Evolutionary conservation across 352 stramenopile species (phyloP).

Genomic region (Phytopythium montanum): DNA sequence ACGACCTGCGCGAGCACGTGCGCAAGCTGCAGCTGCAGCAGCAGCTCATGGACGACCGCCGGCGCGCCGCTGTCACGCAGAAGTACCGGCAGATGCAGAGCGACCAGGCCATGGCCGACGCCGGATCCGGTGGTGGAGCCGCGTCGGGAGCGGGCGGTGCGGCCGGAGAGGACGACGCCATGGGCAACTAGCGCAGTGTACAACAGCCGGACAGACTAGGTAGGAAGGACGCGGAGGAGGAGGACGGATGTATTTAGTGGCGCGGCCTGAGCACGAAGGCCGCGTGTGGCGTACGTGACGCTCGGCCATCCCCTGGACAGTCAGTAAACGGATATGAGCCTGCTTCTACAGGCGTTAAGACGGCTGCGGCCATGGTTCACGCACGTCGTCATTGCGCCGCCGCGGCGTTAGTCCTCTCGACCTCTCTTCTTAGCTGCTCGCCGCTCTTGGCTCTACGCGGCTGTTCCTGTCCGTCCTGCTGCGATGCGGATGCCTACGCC

Average conservation of each 20-base stretch:
- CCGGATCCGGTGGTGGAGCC: neutral
- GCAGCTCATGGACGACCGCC: conserved; percentile 97
- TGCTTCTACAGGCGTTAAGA: neutral
- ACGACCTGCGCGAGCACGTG: conserved; percentile 94
- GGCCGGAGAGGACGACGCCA: conserved; percentile 30
- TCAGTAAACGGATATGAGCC: conserved; percentile 8
- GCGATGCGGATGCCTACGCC: conserved; percentile 15
- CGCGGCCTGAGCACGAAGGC: neutral
- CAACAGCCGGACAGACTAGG: neutral
- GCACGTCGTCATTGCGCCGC: neutral
- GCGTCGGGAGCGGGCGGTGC: neutral
- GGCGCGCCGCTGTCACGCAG: conserved; percentile 84
- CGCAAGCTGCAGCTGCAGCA: conserved; percentile 96
- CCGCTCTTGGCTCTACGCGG: neutral
- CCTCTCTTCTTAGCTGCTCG: conserved; percentile 2
- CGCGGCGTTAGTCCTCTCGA: neutral
- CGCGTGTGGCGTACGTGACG: conserved; percentile 1
- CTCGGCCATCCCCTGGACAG: neutral
- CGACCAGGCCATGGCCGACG: conserved; percentile 14
- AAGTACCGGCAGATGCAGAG: conserved; percentile 85
- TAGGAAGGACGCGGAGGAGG: neutral
- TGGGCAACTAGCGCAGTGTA: conserved; percentile 15
- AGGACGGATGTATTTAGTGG: conserved; percentile 10
- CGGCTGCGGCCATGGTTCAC: neutral
- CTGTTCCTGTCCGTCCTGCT: neutral